phyloP scores from a whole-genome alignment of 805 yeast species.

The Kluyveromyces siamensis region DNA sequence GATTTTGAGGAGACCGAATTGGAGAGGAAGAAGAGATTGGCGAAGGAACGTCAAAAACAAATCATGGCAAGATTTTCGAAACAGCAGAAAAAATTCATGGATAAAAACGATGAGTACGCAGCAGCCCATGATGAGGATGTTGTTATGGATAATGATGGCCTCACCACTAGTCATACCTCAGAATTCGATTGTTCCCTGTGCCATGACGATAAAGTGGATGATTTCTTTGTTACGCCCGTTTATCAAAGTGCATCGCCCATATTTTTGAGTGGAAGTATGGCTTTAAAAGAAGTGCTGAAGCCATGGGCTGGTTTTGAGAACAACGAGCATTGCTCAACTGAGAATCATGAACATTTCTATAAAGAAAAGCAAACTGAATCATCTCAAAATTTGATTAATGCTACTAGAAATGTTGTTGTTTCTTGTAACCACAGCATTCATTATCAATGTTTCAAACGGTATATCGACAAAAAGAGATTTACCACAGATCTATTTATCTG shows the following conservation, averaged over 20 bases:
- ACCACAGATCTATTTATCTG: slow-evolving; percentile 70
- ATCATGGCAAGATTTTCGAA: slow-evolving; percentile 54
- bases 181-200: slow-evolving; percentile 47
- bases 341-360: slow-evolving; percentile 11
- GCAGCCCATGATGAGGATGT: slow-evolving; percentile 35
- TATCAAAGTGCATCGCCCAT: slow-evolving; percentile 37
- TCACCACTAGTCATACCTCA: slow-evolving; percentile 8
- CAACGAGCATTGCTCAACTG: slow-evolving; percentile 16
- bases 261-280: slow-evolving; percentile 34
- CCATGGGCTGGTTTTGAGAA: slow-evolving; percentile 24
- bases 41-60: slow-evolving; percentile 52
- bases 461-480: slow-evolving; percentile 49
- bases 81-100: slow-evolving; percentile 69
- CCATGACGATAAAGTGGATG: slow-evolving; percentile 42
- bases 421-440: slow-evolving; percentile 97
- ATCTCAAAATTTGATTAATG: slow-evolving; percentile 4
- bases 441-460: slow-evolving; percentile 61
- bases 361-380: slow-evolving; percentile 11
- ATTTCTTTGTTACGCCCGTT: slow-evolving; percentile 52
- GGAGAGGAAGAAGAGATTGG: slow-evolving; percentile 48
- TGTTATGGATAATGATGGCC: slow-evolving; percentile 24
- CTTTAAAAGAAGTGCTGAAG: slow-evolving; percentile 19
- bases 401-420: slow-evolving; percentile 37
- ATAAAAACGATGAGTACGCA: slow-evolving; percentile 35
- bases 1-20: slow-evolving; percentile 41